Evolutionary conservation across 768 basidiomycete species (phyloP).

Genomic region (Udeniomyces megalosporus): DNA sequence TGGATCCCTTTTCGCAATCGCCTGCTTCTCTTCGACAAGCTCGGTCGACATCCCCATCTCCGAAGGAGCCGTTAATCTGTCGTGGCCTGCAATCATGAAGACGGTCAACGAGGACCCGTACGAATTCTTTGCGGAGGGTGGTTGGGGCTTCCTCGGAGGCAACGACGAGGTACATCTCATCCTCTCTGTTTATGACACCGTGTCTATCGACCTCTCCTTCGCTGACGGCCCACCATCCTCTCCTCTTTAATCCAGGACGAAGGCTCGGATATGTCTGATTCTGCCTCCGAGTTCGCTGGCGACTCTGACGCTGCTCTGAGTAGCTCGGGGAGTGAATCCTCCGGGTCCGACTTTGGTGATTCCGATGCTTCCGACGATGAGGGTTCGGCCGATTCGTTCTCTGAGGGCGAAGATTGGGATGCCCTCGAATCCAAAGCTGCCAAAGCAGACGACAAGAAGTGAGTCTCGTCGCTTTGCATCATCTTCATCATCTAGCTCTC

Average conservation of each 20-base stretch:
- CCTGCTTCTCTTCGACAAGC: constrained; percentile 38
- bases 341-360: constrained; percentile 21
- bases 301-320: not conserved
- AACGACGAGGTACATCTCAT: constrained; percentile 47
- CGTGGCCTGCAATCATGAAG: constrained; percentile 98
- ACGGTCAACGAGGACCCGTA: constrained; percentile 48
- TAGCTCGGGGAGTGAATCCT: constrained; percentile 15
- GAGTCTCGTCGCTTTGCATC: not conserved
- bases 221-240: not conserved
- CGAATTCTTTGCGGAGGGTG: constrained; percentile 90
- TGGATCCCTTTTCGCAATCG: not conserved
- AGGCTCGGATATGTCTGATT: constrained; percentile 37
- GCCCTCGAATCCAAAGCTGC: constrained; percentile 78
- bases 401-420: constrained; percentile 85
- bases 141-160: constrained; percentile 71
- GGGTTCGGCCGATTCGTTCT: constrained; percentile 21
- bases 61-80: constrained; percentile 90
- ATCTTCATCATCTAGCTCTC: not conserved
- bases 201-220: not conserved
- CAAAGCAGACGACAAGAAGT: constrained; percentile 10
- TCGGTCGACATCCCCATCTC: constrained; percentile 93
- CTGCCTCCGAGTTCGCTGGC: constrained; percentile 45
- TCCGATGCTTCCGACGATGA: constrained; percentile 22
- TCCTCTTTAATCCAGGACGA: not conserved
- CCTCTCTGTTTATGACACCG: no score